Evolutionary conservation across 305 asterid species (phyloP), one percentile per base, ranked within the genome.

Genomic region (Fraxinus floribunda): DNA sequence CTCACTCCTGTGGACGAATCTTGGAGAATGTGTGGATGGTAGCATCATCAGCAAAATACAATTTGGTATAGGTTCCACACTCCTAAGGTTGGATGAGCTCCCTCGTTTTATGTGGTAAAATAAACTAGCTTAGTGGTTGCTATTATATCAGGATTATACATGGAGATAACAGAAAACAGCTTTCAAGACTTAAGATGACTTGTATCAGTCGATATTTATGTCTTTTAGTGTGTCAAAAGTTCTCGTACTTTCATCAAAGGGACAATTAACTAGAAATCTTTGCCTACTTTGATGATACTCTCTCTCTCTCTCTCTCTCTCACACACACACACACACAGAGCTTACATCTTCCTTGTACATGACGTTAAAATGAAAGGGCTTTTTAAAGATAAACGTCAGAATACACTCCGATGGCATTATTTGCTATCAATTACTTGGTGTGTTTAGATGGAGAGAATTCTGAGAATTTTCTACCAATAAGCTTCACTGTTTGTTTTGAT

Each of bases 401-500:
- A 64, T 7, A 39, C 34, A 26, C 26, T 39, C 26, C 30, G 44
- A 26, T 18, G 39, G 75, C 34, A 77, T 80, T 30, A 80, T 80
- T 32, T 62, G 16, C 55, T 2, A 4, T 18, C 34, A 81, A 9
- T 13, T 34, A 72, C 46, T 26, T 39, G 22, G 49, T 75, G 60
- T 32, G 74, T 78, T 22, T n/a, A 36, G 32, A 26, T 82, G 78
- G 55, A 82, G 60, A 49, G 44, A 34, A 11, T 32, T 46, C 38
- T 4, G 20, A 66, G 75, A 44, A 44, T 13, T 62, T 39, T 15
- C 64, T 74, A 30, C 49, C n/a, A 34, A 74, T 35, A 36, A 66
- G 49, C 46, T 80, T 76, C 71, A 76, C 18, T 62, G 22, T 80
- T 34, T 35, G 13, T 79, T 79, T 68, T 74, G 13, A 20, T 75